Evolutionary conservation across 2,329 filamentous ascomycete genomes (phyloP), one percentile per base, ranked within the genome.

Genomic region (Trichoderma endophyticum): DNA sequence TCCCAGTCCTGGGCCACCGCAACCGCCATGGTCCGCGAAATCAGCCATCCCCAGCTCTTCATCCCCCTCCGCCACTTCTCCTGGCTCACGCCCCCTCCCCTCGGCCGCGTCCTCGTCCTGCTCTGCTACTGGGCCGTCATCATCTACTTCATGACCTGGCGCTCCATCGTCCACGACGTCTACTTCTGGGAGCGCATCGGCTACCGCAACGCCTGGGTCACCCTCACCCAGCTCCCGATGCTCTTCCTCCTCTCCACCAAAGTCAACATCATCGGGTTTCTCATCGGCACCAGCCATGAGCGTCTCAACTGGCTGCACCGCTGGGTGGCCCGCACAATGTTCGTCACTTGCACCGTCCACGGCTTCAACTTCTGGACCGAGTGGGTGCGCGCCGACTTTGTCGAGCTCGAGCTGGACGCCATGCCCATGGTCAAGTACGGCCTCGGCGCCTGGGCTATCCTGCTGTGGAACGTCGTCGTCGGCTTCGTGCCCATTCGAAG

Each of bases 261-360:
- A 77, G 84, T 86, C 73, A 90, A 84, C 74, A 76, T 89, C 24
- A 81, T 93, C n/a, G 90, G 88, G 1, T 83, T 85, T 68, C 80
- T 93, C 28, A 84, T 87, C 4, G 91, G 91, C 12, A 85, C 87
- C 11, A 89, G 90, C 73, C 89, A 93, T 76, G 91, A 93, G 80
- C 86, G 89, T 9, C 82, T 93, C 72, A 93, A 92, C 78, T 93
- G 91, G 91, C 80, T 93, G 67, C 91, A 93, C 76, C 86, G 91
- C 73, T 93, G 91, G 91, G 88, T 90, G 11, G 90, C 89, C 3
- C 86, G 91, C 72, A 91, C 89, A 70, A 88, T 93, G 82, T 86
- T 93, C 43, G 81, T 93, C 18, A 92, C 89, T 0, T 88, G 88
- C 2, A 90, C 90, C 1, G 85, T 93, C 4, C 91, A 93, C 76